A percentile compares a stretch with the other conserved stretches of the same genome.
phyloP scores from a whole-genome alignment of 305 asterid genomes.

The Striga hermonthica region DNA sequence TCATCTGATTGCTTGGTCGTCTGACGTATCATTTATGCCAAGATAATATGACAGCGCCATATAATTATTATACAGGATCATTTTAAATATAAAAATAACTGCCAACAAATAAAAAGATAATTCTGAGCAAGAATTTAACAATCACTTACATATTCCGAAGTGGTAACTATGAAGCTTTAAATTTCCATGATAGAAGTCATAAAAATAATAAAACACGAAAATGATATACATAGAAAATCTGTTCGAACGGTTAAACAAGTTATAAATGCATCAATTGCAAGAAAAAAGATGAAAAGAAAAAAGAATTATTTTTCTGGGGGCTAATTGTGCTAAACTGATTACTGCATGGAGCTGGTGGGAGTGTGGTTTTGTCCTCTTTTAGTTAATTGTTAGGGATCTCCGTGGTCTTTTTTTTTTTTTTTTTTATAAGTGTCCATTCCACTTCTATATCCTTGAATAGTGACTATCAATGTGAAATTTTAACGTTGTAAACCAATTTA shows the following conservation, averaged over 20 bases:
- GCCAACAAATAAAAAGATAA: not conserved
- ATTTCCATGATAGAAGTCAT: conserved; percentile 1
- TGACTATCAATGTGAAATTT: conserved; percentile 3
- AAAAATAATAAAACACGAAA: not conserved
- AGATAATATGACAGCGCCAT: not conserved
- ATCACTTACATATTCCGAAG: not conserved
- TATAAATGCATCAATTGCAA: not conserved
- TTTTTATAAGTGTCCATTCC: conserved; percentile 11
- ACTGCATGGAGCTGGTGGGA: not conserved
- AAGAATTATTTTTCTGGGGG: not conserved
- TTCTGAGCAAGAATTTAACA: not conserved
- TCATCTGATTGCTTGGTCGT: not conserved
- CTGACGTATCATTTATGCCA: not conserved
- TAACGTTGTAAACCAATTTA: conserved; percentile 20
- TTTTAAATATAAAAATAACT: not conserved
- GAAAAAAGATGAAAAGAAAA: too few relatives aligned
- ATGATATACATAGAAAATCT: not conserved
- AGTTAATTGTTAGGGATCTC: not conserved
- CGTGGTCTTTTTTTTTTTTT: conserved; percentile 11
- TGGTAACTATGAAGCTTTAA: not conserved
- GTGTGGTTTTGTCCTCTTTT: not conserved
- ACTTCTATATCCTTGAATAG: not conserved
- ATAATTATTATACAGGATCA: not conserved
- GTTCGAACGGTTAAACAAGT: not conserved
- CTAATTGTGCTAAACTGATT: not conserved